phyloP scores from a whole-genome alignment of 2,329 filamentous ascomycete genomes.

The Nemania serpens region DNA sequence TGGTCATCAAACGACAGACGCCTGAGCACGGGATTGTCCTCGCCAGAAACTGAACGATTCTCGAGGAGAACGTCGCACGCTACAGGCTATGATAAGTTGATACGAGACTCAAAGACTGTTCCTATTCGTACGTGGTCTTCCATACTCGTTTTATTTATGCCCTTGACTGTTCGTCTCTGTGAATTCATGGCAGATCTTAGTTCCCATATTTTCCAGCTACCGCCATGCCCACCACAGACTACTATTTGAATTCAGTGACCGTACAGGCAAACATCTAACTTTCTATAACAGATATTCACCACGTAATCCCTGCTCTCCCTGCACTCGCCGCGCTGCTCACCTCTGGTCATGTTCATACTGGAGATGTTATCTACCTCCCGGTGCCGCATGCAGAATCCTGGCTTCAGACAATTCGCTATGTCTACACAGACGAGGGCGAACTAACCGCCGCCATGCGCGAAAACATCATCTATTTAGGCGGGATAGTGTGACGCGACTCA shows the following conservation, averaged over 20 bases:
- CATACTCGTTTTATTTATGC: background rate
- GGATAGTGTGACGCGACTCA: conserved; percentile 44
- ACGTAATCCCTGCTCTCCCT: conserved; percentile 55
- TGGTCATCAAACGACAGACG: conserved; percentile 36
- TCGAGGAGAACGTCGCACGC: conserved; percentile 4
- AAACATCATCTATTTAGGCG: conserved; percentile 62
- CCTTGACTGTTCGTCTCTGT: background rate
- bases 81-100: conserved; percentile 32
- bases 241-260: too few species aligned
- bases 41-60: conserved; percentile 15
- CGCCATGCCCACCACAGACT: too few species aligned
- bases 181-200: background rate
- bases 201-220: too few species aligned
- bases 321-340: conserved; percentile 60
- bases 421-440: conserved; percentile 57
- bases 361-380: conserved; percentile 62
- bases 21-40: conserved; percentile 29
- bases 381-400: conserved; percentile 62
- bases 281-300: conserved; percentile 49
- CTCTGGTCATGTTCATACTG: conserved; percentile 55
- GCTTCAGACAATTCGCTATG: conserved; percentile 58
- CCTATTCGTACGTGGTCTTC: conserved; percentile 52
- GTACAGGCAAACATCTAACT: conserved; percentile 3
- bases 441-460: conserved; percentile 52
- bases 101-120: conserved; percentile 44